phyloP scores from a whole-genome alignment of 768 basidiomycete genomes.

The Pleurotus tuoliensis region DNA sequence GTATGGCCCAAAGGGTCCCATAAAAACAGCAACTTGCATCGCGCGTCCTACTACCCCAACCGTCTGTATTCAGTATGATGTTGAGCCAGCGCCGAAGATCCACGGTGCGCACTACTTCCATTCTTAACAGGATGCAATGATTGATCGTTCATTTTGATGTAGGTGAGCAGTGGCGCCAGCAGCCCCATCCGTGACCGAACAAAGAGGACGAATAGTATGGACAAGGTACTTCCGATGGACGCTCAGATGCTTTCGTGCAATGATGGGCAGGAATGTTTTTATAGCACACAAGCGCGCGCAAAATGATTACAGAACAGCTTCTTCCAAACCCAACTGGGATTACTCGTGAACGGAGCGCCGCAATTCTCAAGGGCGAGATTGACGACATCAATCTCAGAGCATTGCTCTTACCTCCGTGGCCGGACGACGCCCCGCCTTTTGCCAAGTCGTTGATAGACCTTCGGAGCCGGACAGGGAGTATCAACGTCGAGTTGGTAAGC shows the following conservation, averaged over 20 bases:
- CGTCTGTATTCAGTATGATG: not conserved
- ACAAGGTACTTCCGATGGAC: not conserved
- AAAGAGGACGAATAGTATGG: slow-evolving; percentile 3
- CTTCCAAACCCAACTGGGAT: slow-evolving; percentile 11
- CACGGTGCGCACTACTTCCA: not conserved
- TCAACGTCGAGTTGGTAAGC: slow-evolving; percentile 14
- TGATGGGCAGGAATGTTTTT: not conserved
- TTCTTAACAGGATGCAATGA: not conserved
- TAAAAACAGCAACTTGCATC: not conserved
- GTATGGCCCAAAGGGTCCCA: not conserved
- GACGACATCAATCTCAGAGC: slow-evolving; percentile 11
- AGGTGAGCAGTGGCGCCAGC: slow-evolving; percentile 1
- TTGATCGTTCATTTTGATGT: not conserved
- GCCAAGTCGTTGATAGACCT: slow-evolving; percentile 12
- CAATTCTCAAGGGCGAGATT: slow-evolving; percentile 2
- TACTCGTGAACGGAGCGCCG: slow-evolving; percentile 4
- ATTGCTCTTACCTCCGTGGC: slow-evolving; percentile 11
- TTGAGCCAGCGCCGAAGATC: not conserved
- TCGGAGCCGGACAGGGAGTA: slow-evolving; percentile 12
- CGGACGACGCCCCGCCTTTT: slow-evolving; percentile 8
- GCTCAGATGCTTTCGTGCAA: not conserved
- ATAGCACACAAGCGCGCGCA: slow-evolving; percentile 3
- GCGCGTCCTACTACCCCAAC: not conserved
- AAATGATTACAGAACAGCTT: slow-evolving; percentile 11
- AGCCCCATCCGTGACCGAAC: not conserved